These are phyloP conservation scores for Sodiomyces alkalinus DNA, from an alignment of 2,329 filamentous ascomycete species.

Conservation along the genomic window DNA sequence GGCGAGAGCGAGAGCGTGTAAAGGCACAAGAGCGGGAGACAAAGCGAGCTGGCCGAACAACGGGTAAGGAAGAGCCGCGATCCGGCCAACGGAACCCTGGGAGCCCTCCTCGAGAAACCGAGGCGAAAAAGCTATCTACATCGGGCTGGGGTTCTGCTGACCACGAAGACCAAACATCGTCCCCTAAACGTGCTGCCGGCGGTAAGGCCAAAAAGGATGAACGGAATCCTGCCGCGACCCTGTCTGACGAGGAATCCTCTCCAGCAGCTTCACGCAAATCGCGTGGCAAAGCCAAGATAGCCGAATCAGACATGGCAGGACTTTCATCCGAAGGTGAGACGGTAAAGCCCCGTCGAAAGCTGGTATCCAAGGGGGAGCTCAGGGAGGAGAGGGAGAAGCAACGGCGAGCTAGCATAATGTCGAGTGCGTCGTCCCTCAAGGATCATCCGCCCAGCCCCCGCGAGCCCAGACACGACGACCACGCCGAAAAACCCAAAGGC, in stretches of 20 bases:
- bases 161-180: conserved; percentile 30
- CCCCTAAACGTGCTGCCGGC: conserved; percentile 34
- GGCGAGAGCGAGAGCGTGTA: conserved; percentile 24
- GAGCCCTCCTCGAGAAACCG: conserved; percentile 31
- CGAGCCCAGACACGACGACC: conserved; percentile 33
- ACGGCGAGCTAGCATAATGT: conserved; percentile 41
- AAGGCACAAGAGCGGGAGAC: conserved; percentile 25
- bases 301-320: conserved; percentile 36
- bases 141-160: conserved; percentile 21
- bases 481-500: conserved; percentile 28
- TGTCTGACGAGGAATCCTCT: conserved; percentile 38
- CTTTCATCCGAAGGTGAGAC: conserved; percentile 42
- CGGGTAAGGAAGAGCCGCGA: conserved; percentile 27
- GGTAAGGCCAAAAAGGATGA: conserved; percentile 43
- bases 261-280: conserved; percentile 31
- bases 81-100: conserved; percentile 29
- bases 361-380: conserved; percentile 47
- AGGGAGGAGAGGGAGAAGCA: conserved; percentile 44
- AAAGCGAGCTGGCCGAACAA: conserved; percentile 26
- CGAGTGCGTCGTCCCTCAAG: conserved; percentile 36
- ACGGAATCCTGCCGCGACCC: conserved; percentile 26
- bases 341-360: conserved; percentile 44
- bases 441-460: conserved; percentile 37
- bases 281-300: conserved; percentile 31
- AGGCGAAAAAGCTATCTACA: conserved; percentile 26